phyloP scores from a whole-genome alignment of 495 filamentous ascomycete species.

The Hypomontagnella submonticulosa region DNA sequence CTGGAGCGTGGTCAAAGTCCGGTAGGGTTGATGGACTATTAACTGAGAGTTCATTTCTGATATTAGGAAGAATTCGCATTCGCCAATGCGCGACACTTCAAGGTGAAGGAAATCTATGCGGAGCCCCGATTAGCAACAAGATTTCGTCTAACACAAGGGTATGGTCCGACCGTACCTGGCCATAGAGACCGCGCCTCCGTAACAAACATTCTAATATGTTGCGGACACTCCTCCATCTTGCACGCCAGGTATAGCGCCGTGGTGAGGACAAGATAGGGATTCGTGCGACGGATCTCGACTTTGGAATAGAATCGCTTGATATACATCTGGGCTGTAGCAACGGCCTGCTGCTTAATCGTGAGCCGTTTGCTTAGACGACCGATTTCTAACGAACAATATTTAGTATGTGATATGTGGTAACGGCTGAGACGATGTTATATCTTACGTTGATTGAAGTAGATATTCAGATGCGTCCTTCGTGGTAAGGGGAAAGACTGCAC shows the following conservation, averaged over 20 bases:
- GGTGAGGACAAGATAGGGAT: conserved; percentile 89
- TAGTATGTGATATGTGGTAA: conserved; percentile 18
- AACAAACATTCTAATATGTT: conserved; percentile 90
- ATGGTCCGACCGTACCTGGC: conserved; percentile 68
- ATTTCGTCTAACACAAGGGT: conserved; percentile 19
- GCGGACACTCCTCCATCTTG: conserved; percentile 98
- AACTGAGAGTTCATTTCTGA: conserved; percentile 94
- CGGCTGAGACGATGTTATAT: background rate
- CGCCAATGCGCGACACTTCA: conserved; percentile 89
- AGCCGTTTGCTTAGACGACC: conserved; percentile 81
- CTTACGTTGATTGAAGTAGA: conserved; percentile 91
- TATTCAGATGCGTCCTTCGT: conserved; percentile 82
- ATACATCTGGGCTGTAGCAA: conserved; percentile 96
- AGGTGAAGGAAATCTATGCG: conserved; percentile 75
- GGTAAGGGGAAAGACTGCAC: conserved; percentile 85
- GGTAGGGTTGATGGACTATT: conserved; percentile 97
- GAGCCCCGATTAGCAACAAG: conserved; percentile 30
- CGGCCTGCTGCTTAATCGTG: conserved; percentile 85
- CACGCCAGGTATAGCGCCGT: conserved; percentile 95
- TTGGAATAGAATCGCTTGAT: conserved; percentile 92
- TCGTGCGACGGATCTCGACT: conserved; percentile 90
- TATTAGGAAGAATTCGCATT: conserved; percentile 96
- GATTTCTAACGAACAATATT: conserved; percentile 67
- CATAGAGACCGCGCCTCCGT: conserved; percentile 87
- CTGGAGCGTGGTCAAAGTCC: conserved; percentile 80